These are phyloP conservation scores for Trichoderma arundinaceum DNA, from an alignment of 2,329 filamentous ascomycete species.

Conservation along the genomic window DNA sequence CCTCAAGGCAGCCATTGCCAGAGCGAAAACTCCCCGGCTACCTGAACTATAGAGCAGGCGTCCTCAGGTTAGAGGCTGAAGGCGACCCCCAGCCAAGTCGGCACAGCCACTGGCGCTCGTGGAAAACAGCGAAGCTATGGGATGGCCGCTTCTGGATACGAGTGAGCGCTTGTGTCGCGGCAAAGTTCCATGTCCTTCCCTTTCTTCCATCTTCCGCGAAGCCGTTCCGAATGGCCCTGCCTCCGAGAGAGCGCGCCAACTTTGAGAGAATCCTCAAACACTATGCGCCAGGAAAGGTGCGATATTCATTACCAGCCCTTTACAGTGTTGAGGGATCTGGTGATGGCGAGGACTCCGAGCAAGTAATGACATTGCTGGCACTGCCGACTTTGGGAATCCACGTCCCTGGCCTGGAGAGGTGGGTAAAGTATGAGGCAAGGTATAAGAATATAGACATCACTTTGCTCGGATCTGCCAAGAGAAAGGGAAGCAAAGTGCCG, in stretches of 20 bases:
- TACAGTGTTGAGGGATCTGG: slow-evolving; percentile 50
- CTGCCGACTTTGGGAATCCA: slow-evolving; percentile 59
- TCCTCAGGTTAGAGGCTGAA: slow-evolving; percentile 8
- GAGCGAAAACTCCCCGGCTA: slow-evolving; percentile 37
- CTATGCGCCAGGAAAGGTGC: slow-evolving; percentile 60
- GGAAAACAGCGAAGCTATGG: slow-evolving; percentile 51
- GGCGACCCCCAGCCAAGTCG: slow-evolving; percentile 28
- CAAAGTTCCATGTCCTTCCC: slow-evolving; percentile 52
- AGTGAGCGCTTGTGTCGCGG: slow-evolving; percentile 51
- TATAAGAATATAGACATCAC: slow-evolving; percentile 57
- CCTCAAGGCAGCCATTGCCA: slow-evolving; percentile 46
- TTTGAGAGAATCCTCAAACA: slow-evolving; percentile 54
- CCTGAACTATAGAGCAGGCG: slow-evolving; percentile 32
- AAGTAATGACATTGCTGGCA: slow-evolving; percentile 53
- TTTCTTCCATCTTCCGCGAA: slow-evolving; percentile 53
- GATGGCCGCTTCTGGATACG: slow-evolving; percentile 69
- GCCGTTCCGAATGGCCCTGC: slow-evolving; percentile 54
- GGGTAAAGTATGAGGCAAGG: slow-evolving; percentile 56
- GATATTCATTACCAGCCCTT: slow-evolving; percentile 61
- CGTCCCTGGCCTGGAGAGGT: slow-evolving; percentile 54
- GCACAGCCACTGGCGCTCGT: slow-evolving; percentile 39
- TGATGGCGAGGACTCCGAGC: slow-evolving; percentile 29
- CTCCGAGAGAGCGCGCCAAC: slow-evolving; percentile 39
- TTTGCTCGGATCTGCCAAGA: slow-evolving; percentile 42
- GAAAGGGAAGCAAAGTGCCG: slow-evolving; percentile 23